A percentile compares a stretch with the other conserved stretches of the same genome.
Conservation (phyloP, 306 rosid species). For the Hylodesmum podocarpum region DNA sequence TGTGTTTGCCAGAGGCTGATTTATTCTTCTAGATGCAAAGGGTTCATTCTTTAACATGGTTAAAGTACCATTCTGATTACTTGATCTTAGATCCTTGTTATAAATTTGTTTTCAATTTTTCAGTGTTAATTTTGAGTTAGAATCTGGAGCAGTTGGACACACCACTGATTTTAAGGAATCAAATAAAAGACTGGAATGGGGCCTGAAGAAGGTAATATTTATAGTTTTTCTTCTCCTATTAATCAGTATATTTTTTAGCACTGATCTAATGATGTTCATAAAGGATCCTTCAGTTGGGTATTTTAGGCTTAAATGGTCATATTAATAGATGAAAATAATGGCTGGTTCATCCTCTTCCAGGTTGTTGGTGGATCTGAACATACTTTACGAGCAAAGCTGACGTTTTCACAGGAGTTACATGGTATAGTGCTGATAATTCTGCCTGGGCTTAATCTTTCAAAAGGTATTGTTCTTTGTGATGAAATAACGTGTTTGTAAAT, state of each 20-base stretch:
- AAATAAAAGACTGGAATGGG: conserved; percentile 87
- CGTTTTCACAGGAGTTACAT: conserved; percentile 80
- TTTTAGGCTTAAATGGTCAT: conserved; percentile 8
- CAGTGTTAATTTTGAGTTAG: conserved; percentile 87
- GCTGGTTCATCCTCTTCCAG: conserved; percentile 45
- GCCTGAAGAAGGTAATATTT: conserved; percentile 68
- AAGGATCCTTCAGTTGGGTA: conserved; percentile 7
- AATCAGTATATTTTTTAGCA: neutral
- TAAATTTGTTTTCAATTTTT: conserved; percentile 40
- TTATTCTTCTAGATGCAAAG: conserved; percentile 11
- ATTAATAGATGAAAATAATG: conserved; percentile 20
- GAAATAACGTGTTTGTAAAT: conserved; percentile 12
- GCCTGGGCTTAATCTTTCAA: neutral
- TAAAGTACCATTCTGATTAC: neutral
- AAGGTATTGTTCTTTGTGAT: neutral
- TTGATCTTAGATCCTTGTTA: neutral
- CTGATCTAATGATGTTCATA: conserved; percentile 14
- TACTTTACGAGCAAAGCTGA: conserved; percentile 79
- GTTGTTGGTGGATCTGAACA: conserved; percentile 95
- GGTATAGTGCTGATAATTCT: conserved; percentile 44
- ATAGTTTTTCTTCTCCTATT: neutral
- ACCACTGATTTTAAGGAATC: conserved; percentile 86
- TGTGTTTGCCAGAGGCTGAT: neutral
- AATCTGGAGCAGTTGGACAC: conserved; percentile 82
- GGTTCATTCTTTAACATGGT: neutral